Percentiles rank a stretch among this genome's conserved stretches.
Conservation (phyloP, 2,329 filamentous ascomycete genomes). For the Fusarium proliferatum region DNA sequence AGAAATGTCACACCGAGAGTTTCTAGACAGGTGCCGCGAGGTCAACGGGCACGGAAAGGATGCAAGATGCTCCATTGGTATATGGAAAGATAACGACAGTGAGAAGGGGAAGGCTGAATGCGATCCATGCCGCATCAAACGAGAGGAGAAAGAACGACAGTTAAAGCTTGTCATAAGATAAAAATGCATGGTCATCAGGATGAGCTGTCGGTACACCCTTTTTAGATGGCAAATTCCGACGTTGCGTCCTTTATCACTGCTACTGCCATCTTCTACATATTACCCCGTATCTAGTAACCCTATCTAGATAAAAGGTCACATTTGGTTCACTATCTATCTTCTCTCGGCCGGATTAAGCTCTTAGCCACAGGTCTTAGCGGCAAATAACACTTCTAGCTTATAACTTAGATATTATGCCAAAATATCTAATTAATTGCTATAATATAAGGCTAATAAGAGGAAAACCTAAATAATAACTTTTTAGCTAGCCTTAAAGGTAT, state of each 20-base stretch:
- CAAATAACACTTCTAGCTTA: too few species aligned
- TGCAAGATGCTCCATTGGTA: neutral
- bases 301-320: too few species aligned
- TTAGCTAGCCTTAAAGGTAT: too few species aligned
- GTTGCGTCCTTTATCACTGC: fast-evolving
- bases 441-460: too few species aligned
- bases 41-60: neutral
- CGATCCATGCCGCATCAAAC: neutral
- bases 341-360: too few species aligned
- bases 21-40: neutral
- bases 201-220: too few species aligned
- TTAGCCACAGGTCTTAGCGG: too few species aligned
- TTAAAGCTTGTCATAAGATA: neutral
- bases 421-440: too few species aligned
- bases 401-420: too few species aligned
- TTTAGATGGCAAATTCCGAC: fast-evolving
- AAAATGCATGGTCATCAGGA: too few species aligned
- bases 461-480: too few species aligned
- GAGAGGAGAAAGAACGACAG: neutral
- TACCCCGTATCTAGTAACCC: fast-evolving
- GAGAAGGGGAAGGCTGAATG: neutral
- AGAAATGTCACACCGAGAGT: neutral
- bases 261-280: fast-evolving
- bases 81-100: fast-evolving
- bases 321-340: too few species aligned